Base-by-base conservation (phyloP, 352 stramenopile species). In the Blastocystis sp. region DNA sequence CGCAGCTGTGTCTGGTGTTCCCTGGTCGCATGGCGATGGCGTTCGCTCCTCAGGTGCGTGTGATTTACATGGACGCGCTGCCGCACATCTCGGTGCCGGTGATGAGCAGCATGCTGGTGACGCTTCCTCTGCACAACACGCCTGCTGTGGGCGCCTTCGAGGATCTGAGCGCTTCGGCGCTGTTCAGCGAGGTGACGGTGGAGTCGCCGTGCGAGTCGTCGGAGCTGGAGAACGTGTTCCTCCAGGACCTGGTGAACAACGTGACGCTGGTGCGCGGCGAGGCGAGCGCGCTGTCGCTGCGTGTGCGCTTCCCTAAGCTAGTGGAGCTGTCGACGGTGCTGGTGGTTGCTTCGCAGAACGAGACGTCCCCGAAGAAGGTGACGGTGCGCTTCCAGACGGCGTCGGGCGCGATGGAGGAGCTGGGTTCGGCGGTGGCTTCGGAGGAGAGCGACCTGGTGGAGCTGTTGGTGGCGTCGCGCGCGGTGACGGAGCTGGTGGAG, bases 1-100 rank as follows among this genome's bases (percentile, higher is more conserved):
- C 69, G 18, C 46, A 63, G 69, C 53, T 81, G 69, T 81, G 69
- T 51, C 40, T 81, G 69, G 46, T 42, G 46, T 81, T 81, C 69
- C 14, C 24, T 27, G 69, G 53, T 29, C 56, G 42, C 24, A 63
- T 63, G 69, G 46, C 69, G 16, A 54, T 48, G 27, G 48, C 18
- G 21, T 81, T 65, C 51, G n/a, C n/a, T 3, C 40, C 48, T 18
- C 6, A 9, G 18, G 18, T 81, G 24, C 32, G 6, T 4, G 49
- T 81, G 42, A 29, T 81, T 18, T 81, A 81, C 48, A 81, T 81
- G 18, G 69, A 81, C 46, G 48, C 16, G 14, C 38, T 64, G 69
- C 40, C 24, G 49, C 44, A 32, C 8, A 18, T 81, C 4, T 34
- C 49, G 42, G 18, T 81, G 42, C 69, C 69, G 32, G n/a, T 63